phyloP scores from a whole-genome alignment of 2,329 filamentous ascomycete species.

The Talaromyces atroroseus region DNA sequence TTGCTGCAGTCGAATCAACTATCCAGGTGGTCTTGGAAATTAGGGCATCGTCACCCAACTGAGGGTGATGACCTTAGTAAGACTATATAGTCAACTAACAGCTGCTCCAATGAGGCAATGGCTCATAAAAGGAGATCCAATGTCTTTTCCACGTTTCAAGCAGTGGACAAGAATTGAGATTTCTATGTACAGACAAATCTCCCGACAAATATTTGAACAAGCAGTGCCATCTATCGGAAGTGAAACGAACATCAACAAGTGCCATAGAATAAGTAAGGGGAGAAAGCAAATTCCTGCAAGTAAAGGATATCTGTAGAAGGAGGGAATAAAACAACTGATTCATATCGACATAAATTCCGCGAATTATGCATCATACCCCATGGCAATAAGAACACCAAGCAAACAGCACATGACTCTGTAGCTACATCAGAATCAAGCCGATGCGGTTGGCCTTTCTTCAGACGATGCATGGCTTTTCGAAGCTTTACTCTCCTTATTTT shows the following conservation, averaged over 20 bases:
- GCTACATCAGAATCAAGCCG: background rate
- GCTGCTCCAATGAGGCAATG: too few species aligned
- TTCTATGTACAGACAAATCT: slow-evolving; percentile 7
- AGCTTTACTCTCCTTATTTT: slow-evolving; percentile 47
- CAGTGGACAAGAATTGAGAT: slow-evolving; percentile 3
- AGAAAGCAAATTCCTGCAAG: background rate
- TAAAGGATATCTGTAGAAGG: slow-evolving; percentile 9
- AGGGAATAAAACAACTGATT: slow-evolving; percentile 3
- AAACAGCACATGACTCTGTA: too few species aligned
- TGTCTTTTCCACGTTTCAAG: background rate
- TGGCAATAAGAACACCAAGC: background rate
- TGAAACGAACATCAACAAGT: background rate
- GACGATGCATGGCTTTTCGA: slow-evolving; percentile 7
- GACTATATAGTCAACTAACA: too few species aligned
- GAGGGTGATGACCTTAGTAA: too few species aligned
- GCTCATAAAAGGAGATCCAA: background rate
- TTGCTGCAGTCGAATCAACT: too few species aligned
- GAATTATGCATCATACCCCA: background rate
- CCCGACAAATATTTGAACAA: slow-evolving; percentile 4
- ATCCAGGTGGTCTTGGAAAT: too few species aligned
- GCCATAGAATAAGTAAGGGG: background rate
- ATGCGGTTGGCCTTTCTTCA: slow-evolving; percentile 1
- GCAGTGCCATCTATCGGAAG: slow-evolving; percentile 8
- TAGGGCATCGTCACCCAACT: too few species aligned
- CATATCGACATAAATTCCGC: slow-evolving; percentile 9